Evolutionary conservation across 345 rosid species (phyloP).

Genomic region (Aquilaria yunnanensis): DNA sequence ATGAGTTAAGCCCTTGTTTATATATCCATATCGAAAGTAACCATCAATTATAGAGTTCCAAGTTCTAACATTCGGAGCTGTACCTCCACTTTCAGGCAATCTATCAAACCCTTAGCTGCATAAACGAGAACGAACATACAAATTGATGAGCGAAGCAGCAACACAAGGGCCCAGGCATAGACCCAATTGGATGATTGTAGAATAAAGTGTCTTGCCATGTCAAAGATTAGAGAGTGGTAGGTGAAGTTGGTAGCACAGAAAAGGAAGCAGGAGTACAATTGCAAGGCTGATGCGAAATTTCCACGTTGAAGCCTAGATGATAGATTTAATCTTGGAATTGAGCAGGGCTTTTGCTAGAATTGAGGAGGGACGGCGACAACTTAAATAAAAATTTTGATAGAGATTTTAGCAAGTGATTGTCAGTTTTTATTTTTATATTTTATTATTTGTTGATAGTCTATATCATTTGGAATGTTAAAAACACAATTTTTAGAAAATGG

Average conservation of each 20-base stretch:
- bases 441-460: too few species aligned
- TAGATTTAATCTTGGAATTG: conserved; percentile 38
- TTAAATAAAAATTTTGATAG: too few species aligned
- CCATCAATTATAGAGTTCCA: conserved; percentile 76
- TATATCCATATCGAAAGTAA: conserved; percentile 36
- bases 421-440: too few species aligned
- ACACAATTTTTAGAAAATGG: too few species aligned
- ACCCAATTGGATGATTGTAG: conserved; percentile 39
- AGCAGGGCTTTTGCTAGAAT: conserved; percentile 3
- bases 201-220: conserved; percentile 50
- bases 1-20: conserved; percentile 37
- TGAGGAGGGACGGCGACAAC: too few species aligned
- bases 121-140: conserved; percentile 51
- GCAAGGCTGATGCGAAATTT: conserved; percentile 40
- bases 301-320: conserved; percentile 24
- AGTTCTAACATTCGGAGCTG: conserved; percentile 38
- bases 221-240: conserved; percentile 51
- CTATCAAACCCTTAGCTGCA: conserved; percentile 67
- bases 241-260: conserved; percentile 33
- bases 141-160: conserved; percentile 49
- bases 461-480: too few species aligned
- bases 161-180: conserved; percentile 41
- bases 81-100: conserved; percentile 26
- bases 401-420: too few species aligned
- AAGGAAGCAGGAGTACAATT: conserved; percentile 38